Evolutionary conservation across 768 basidiomycete genomes (phyloP).

Genomic region (Lactarius vividus): DNA sequence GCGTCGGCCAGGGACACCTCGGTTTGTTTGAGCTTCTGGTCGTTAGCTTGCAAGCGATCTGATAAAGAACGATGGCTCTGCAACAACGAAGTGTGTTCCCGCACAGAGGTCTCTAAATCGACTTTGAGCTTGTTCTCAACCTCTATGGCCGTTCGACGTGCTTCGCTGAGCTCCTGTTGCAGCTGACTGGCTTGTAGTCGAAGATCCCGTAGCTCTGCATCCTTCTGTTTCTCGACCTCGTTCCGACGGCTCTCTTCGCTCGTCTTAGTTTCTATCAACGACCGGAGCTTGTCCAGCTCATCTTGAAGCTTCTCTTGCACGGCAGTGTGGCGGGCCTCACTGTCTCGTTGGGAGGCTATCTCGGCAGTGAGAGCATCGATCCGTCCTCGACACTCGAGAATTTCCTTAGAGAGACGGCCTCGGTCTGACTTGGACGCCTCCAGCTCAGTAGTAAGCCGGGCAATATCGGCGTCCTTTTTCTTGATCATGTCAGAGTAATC

Average conservation of each 20-base stretch:
- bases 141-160: slow-evolving; percentile 59
- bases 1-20: slow-evolving; percentile 52
- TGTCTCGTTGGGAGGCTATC: slow-evolving; percentile 55
- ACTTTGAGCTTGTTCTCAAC: slow-evolving; percentile 70
- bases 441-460: slow-evolving; percentile 51
- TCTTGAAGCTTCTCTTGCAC: slow-evolving; percentile 64
- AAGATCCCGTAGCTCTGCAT: slow-evolving; percentile 74
- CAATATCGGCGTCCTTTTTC: slow-evolving; percentile 73
- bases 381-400: slow-evolving; percentile 65
- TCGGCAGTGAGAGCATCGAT: slow-evolving; percentile 65
- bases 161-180: slow-evolving; percentile 64
- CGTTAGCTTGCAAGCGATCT: slow-evolving; percentile 54
- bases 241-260: slow-evolving; percentile 80
- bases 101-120: slow-evolving; percentile 63
- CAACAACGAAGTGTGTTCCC: slow-evolving; percentile 59
- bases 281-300: slow-evolving; percentile 84
- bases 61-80: slow-evolving; percentile 63
- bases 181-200: slow-evolving; percentile 59
- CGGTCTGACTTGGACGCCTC: slow-evolving; percentile 54
- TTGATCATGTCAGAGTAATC: slow-evolving; percentile 75
- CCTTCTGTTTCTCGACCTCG: slow-evolving; percentile 85
- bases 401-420: slow-evolving; percentile 52
- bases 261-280: slow-evolving; percentile 79
- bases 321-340: slow-evolving; percentile 44
- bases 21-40: slow-evolving; percentile 48